phyloP scores from a whole-genome alignment of 768 basidiomycete species.

The Mycena venus region DNA sequence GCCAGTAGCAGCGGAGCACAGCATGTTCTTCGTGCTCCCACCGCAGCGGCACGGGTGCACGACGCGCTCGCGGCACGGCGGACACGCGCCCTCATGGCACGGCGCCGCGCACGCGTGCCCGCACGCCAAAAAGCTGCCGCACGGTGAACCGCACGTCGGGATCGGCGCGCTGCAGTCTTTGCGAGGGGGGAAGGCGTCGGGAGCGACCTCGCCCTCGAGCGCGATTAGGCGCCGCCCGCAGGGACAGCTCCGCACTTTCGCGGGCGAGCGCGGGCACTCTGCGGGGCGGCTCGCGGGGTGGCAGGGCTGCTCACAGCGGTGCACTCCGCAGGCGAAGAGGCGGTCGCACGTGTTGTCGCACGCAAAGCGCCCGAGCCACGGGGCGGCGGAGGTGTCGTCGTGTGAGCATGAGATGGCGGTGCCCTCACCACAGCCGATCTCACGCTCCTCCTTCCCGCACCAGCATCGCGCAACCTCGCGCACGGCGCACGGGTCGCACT shows the following conservation, averaged over 20 bases:
- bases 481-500: slow-evolving; percentile 75
- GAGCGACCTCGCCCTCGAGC: slow-evolving; percentile 39
- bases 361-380: slow-evolving; percentile 73
- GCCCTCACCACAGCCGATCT: slow-evolving; percentile 78
- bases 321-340: slow-evolving; percentile 69
- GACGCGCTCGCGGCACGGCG: slow-evolving; percentile 80
- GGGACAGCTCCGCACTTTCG: slow-evolving; percentile 78
- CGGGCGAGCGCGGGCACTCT: slow-evolving; percentile 82
- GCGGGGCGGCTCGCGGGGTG: slow-evolving; percentile 76
- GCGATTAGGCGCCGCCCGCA: slow-evolving; percentile 79
- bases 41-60: slow-evolving; percentile 92
- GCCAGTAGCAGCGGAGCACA: slow-evolving; percentile 65
- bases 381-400: slow-evolving; percentile 52
- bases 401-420: slow-evolving; percentile 56
- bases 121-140: slow-evolving; percentile 78
- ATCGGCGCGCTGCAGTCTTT: slow-evolving; percentile 78
- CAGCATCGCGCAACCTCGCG: slow-evolving; percentile 75
- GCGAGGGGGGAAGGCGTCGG: slow-evolving; percentile 57
- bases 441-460: slow-evolving; percentile 79
- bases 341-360: slow-evolving; percentile 26
- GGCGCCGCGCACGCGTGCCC: slow-evolving; percentile 76
- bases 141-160: slow-evolving; percentile 81
- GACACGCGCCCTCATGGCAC: slow-evolving; percentile 88
- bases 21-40: slow-evolving; percentile 64
- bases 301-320: slow-evolving; percentile 80